Evolutionary conservation across 2,329 filamentous ascomycete genomes (phyloP), one percentile per base, ranked within the genome.

Genomic region (Eurotiales sp.): DNA sequence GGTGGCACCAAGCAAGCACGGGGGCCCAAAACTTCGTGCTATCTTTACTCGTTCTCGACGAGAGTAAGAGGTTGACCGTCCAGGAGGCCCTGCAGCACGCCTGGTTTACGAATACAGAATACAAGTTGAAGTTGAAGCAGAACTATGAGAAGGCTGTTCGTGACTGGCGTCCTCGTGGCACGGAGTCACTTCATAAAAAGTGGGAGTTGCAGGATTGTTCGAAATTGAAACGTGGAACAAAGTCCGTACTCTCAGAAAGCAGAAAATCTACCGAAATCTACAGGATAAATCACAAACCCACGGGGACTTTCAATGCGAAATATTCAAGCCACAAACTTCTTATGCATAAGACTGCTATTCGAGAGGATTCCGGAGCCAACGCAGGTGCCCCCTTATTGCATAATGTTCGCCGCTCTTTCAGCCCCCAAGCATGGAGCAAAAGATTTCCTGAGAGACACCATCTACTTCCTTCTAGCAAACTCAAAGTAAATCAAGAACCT

Each of bases 61-160:
- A 80, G 56, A 57, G 64, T 3, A 53, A 66, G 34, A 73, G 82
- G 23, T 69, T 83, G 66, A 77, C 75, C 8, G 80, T 73, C 2
- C 70, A 72, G n/a, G 61, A 81, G 61, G 80, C 80, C 3, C 59
- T 84, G 27, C 50, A 61, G 8, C 80, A 84, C 63, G 50, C 59
- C 8, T 85, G 82, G 82, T 81, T 85, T 57, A 73, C 73, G 1
- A 77, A 80, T 57, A 63, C 67, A n/a, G 58, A 64, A 8, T 75
- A 81, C 59, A 70, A 65, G 17, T 61, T 61, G 12, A 43, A 17
- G 29, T 40, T 52, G 45, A 71, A 76, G 15, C 75, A 81, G 50
- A 69, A 79, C 25, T 83, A 83, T 56, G 46, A 71, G 51, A 69
- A 72, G 34, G 72, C 77, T 0, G 73, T 77, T 51, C 61, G 64